Evolutionary conservation across 805 yeast species (phyloP), one percentile per base, ranked within the genome.

Genomic region (Helenozyma rhizophorensis): DNA sequence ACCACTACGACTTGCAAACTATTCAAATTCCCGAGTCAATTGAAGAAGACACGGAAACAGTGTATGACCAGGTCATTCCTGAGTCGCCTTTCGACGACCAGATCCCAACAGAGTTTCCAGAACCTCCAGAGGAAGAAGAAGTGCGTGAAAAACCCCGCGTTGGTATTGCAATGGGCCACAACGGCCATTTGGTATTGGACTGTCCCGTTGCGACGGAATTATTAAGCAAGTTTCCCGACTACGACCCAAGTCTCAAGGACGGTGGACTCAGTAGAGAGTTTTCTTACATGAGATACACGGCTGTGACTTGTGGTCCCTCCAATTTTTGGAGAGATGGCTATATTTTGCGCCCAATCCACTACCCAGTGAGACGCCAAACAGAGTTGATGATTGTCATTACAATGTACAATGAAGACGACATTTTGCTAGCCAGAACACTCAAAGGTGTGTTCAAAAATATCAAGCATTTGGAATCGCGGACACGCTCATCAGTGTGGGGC

Each of bases 131-230:
- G 19, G 56, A 54, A 27, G 66, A 58, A 31, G 60, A 56, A 37
- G 41, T 46, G 15, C 27, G 48, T 6, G 19, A 17, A 17, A 59
- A 60, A 40, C 62, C 66, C 11, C 60, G 56, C 26, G 54, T 45
- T 16, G 50, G 48, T 6, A 40, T 43, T n/a, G 48, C 45, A 21
- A 34, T 37, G 15, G 70, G 70, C 21, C 54, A 56, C 36, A 61
- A 67, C 36, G 96, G 95, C 35, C 87, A 87, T 51, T 72, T 87
- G 53, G 85, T 87, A 21, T 70, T 87, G 38, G 96, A 87, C 58
- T 87, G 95, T 52, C 95, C 95, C 9, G 89, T 87, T 1, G 79
- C 94, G n/a, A 73, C 76, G 19, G 71, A 76, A 30, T 67, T 87
- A 31, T 60, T 83, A 26, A 28, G 62, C 12, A 66, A 65, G 37